Conservation (phyloP, 2,329 filamentous ascomycete species). For the Chalaropsis thielavioides region DNA sequence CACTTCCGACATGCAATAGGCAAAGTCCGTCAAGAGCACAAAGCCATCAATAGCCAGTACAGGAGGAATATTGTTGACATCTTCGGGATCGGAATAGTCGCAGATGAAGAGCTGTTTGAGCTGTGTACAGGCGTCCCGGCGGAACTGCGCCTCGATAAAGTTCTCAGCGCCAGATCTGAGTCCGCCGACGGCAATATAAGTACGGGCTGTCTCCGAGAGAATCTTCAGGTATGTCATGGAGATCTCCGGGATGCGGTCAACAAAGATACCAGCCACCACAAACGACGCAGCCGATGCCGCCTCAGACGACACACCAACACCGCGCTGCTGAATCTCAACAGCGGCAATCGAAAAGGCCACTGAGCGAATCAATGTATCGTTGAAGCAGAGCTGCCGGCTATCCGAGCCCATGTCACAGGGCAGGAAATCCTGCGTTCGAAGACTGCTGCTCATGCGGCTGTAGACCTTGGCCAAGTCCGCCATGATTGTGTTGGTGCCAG, state of each 20-base stretch:
- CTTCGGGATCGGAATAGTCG: slow-evolving; percentile 22
- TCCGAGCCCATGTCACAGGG: slow-evolving; percentile 19
- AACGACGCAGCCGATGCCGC: slow-evolving; percentile 59
- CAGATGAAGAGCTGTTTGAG: slow-evolving; percentile 16
- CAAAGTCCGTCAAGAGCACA: slow-evolving; percentile 65
- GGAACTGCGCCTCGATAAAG: slow-evolving; percentile 20
- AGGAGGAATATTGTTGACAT: slow-evolving; percentile 36
- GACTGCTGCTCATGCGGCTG: slow-evolving; percentile 43
- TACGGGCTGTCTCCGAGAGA: slow-evolving; percentile 72
- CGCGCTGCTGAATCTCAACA: slow-evolving; percentile 82
- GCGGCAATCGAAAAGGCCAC: slow-evolving; percentile 78
- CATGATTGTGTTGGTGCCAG: slow-evolving; percentile 25
- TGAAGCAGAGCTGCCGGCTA: slow-evolving; percentile 34
- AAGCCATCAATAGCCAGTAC: slow-evolving; percentile 59
- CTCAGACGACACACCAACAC: slow-evolving; percentile 31
- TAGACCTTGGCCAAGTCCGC: slow-evolving; percentile 47
- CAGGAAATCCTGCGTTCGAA: slow-evolving; percentile 39
- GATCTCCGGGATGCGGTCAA: slow-evolving; percentile 53
- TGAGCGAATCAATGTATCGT: slow-evolving; percentile 47
- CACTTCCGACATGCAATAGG: slow-evolving; percentile 53
- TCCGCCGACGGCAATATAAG: slow-evolving; percentile 66
- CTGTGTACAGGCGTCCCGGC: slow-evolving; percentile 9
- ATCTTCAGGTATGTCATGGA: slow-evolving; percentile 75
- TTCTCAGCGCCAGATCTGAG: slow-evolving; percentile 34
- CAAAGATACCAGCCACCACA: slow-evolving; percentile 43